Base-by-base conservation (phyloP, 2,329 filamentous ascomycete species). In the Diaporthe sp. region DNA sequence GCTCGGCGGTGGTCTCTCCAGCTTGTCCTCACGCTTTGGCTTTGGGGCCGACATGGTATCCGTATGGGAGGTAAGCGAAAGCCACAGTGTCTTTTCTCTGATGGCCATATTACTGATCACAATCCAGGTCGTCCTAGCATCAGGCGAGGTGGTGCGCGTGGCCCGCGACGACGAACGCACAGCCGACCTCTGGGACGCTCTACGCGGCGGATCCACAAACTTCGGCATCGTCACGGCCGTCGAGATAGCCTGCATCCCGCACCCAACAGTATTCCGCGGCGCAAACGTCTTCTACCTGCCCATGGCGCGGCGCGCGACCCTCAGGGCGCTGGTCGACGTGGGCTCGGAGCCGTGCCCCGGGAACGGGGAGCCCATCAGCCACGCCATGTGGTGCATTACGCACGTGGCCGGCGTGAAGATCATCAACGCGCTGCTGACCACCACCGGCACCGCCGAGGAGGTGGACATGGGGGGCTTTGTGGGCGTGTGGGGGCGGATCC, bases 1-100 rank as follows among this genome's bases (percentile, higher is more conserved):
- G 47, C 71, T 72, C 35, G 71, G 71, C n/a, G 71, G 71, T 4
- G 58, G 71, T 17, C n/a, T 72, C 7, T 72, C 71, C 4, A 72
- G 15, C 10, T 50, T 72, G 4, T 72, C 71, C 6, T 45, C 58
- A 35, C 47, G 50, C 1, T 67, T 35, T 30, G 58, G 71, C 22
- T 67, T 57, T 9, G 45, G 71, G 0, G 50, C 58, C 22, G 50
- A 64, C 8, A 6, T 71, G 55, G 68, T 71, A 10, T 28, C 40
- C 30, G 38, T 30, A 9, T 72, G 58, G 71, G 71, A 72, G 71
- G 71, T 67, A 35, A 57, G 38, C 5, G n/a, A 52, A n/a, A n/a
- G n/a, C n/a, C n/a, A n/a, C n/a, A n/a, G n/a, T n/a, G n/a, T n/a
- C n/a, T n/a, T n/a, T n/a, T n/a, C n/a, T n/a, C n/a, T 47, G 0